A percentile compares a stretch with the other conserved stretches of the same genome.
Conservation (phyloP, 192 early-diverging fungal genomes). For the Rhizophlyctis rosea region DNA sequence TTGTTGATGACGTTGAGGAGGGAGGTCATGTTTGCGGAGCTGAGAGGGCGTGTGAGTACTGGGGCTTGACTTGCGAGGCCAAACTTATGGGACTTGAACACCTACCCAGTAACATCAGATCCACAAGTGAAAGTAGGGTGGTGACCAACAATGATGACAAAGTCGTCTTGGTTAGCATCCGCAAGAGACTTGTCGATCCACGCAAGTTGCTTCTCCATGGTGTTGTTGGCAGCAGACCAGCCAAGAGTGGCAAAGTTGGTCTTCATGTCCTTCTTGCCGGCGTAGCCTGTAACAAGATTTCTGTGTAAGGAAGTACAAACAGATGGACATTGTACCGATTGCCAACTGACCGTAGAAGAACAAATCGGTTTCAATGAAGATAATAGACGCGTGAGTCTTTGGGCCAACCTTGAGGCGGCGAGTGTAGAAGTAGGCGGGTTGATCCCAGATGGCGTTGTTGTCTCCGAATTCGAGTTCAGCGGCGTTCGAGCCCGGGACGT, state of each 20-base stretch:
- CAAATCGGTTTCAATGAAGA: constrained; percentile 28
- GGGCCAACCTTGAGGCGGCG: constrained; percentile 10
- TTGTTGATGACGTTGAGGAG: too few relatives aligned
- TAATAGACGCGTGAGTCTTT: too few relatives aligned
- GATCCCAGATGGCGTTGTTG: constrained; percentile 9
- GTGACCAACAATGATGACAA: constrained; percentile 21
- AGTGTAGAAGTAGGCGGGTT: constrained; percentile 26
- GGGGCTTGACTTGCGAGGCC: too few relatives aligned
- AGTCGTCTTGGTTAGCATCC: constrained; percentile 19
- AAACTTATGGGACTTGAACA: too few relatives aligned
- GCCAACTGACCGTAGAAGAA: constrained; percentile 4
- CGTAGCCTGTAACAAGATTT: too few relatives aligned
- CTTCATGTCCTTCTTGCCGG: neutral
- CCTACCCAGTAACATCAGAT: constrained; percentile 7
- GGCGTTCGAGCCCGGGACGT: neutral
- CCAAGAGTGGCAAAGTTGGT: constrained; percentile 1
- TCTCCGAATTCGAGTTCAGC: constrained; percentile 9
- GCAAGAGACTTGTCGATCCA: constrained; percentile 16
- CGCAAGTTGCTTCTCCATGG: constrained; percentile 21
- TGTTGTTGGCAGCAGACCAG: constrained; percentile 14
- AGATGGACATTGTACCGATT: too few relatives aligned
- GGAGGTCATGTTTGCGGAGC: too few relatives aligned
- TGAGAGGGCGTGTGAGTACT: too few relatives aligned
- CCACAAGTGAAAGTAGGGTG: constrained; percentile 19
- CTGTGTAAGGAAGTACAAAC: too few relatives aligned